Base-by-base conservation (phyloP, 2,329 filamentous ascomycete genomes). In the Eutypella sp. region DNA sequence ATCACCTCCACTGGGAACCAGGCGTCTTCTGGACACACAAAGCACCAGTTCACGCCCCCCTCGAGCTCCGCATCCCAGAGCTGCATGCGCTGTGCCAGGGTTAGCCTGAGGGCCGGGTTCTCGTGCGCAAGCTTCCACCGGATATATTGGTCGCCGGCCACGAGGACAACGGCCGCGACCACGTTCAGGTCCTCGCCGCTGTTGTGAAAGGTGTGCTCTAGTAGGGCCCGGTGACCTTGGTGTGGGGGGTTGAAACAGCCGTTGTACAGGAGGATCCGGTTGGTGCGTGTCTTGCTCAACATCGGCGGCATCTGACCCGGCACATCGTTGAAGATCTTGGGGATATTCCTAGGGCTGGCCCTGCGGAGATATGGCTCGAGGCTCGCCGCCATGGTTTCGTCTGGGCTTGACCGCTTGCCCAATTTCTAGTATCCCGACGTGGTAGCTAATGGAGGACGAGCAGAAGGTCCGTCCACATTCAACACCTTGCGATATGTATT, bases 171-270 rank as follows among this genome's bases (percentile, higher is more conserved):
- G 2, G 64, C 64, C 4, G 53, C 65, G 5, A 60, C 45, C 13
- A 67, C 47, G 24, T 61, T 44, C 5, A 67, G 48, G 15, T 63
- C 61, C 2, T 47, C 40, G 4, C 58, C 59, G 6, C 54, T 52
- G 36, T 64, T 55, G 1, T 46, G 40, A 29, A 61, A 59, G 8
- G 58, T 57, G 42, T 67, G 55, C 1, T 46, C 43, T 1, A 70
- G 57, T 3, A 69, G 57, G 0, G 62, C 47, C 1, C 61, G 38
- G 39, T 69, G 67, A 0, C 66, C 65, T 5, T 47, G 52, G 41
- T 68, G 65, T 13, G 67, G 65, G 1, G 67, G 67, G 42, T 70
- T 68, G 53, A 69, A 69, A 9, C 59, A 61, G 0, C 67, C 67
- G 1, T 64, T 64, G 42, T 57, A 69, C 2, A 69, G 19, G 2